phyloP scores from a whole-genome alignment of 78 protist genomes.

The Trichosphaerium sp. region DNA sequence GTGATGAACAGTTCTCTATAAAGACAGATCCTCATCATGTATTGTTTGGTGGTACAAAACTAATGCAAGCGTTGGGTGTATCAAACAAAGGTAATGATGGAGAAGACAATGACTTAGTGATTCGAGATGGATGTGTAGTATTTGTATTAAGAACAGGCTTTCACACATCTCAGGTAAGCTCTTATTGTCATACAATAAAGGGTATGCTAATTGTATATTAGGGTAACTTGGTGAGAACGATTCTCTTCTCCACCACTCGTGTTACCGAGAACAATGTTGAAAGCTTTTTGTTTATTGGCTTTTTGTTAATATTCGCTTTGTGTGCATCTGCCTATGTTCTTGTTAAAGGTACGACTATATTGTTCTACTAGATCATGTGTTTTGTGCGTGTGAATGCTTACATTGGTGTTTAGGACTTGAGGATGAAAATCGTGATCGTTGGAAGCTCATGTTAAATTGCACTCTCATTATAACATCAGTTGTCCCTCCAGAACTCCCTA shows the following conservation, averaged over 20 bases:
- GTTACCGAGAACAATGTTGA: conserved; percentile 75
- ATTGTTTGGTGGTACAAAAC: conserved; percentile 77
- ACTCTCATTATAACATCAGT: conserved; percentile 86
- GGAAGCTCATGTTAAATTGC: conserved; percentile 80
- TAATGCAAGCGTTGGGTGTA: background rate
- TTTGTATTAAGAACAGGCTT: conserved; percentile 84
- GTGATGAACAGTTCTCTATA: background rate
- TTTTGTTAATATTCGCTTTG: conserved; percentile 83
- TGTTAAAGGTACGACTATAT: background rate
- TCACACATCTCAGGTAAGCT: conserved; percentile 55
- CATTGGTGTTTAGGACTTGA: conserved; percentile 12
- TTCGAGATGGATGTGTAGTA: conserved; percentile 48
- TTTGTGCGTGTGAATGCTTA: background rate
- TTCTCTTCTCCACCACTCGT: conserved; percentile 69
- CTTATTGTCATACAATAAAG: background rate
- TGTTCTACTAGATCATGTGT: background rate
- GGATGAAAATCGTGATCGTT: conserved; percentile 32
- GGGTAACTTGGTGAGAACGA: conserved; percentile 89
- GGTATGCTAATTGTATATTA: background rate
- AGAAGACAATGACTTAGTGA: background rate
- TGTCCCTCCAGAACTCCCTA: conserved; percentile 99
- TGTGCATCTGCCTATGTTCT: conserved; percentile 77
- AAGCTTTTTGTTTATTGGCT: conserved; percentile 63
- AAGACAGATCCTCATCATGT: conserved; percentile 40
- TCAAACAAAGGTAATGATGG: conserved; percentile 16